Evolutionary conservation across 2,329 filamentous ascomycete species (phyloP).

Genomic region (Myriosclerotinia duriaeana): DNA sequence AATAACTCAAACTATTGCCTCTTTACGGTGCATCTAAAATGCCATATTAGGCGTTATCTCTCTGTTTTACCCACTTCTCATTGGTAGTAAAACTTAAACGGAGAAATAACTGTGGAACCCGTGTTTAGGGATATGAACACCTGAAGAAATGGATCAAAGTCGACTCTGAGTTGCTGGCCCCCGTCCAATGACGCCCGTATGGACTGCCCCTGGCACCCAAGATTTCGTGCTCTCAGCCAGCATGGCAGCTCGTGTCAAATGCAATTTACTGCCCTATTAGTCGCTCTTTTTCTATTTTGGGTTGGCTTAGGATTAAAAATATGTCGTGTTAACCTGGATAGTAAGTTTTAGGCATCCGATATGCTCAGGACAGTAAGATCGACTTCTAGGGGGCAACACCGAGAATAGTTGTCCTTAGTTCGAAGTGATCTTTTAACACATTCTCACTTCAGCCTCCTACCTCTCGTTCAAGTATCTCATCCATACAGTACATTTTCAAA

Average conservation of each 20-base stretch:
- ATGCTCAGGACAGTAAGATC: slow-evolving; percentile 21
- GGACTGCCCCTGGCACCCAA: slow-evolving; percentile 9
- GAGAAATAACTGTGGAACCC: slow-evolving; percentile 12
- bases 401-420: slow-evolving; percentile 22
- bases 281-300: slow-evolving; percentile 10
- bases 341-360: slow-evolving; percentile 23
- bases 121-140: not conserved
- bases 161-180: slow-evolving; percentile 8
- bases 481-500: slow-evolving; percentile 9
- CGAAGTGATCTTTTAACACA: slow-evolving; percentile 19
- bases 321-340: slow-evolving; percentile 20
- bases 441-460: slow-evolving; percentile 23
- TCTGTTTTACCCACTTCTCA: not conserved
- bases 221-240: slow-evolving; percentile 6
- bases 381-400: slow-evolving; percentile 23
- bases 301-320: slow-evolving; percentile 18
- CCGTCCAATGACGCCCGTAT: slow-evolving; percentile 15
- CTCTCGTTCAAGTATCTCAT: slow-evolving; percentile 21
- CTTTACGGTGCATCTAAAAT: slow-evolving; percentile 8
- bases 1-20: not conserved
- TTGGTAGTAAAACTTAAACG: not conserved
- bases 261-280: slow-evolving; percentile 22
- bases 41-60: slow-evolving; percentile 4
- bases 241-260: slow-evolving; percentile 23
- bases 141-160: slow-evolving; percentile 15